Conservation (phyloP, 805 yeast genomes). For the Myxozyma nipponensis region DNA sequence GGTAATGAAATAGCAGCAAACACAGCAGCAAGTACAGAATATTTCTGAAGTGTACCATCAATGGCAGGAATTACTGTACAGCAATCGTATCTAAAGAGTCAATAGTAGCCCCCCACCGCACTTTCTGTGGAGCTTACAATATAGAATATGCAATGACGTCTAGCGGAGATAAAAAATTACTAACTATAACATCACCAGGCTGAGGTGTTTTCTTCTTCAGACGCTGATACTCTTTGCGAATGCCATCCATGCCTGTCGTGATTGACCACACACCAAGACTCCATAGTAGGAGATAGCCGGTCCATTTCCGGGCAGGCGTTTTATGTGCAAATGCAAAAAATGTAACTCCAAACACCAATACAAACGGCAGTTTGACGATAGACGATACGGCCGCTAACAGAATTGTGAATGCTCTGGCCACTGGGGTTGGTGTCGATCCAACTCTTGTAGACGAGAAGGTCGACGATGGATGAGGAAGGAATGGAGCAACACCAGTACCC, state of each 20-base stretch:
- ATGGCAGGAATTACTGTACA: slow-evolving; percentile 43
- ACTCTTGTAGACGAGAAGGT: slow-evolving; percentile 8
- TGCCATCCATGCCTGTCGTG: slow-evolving; percentile 48
- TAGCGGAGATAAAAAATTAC: slow-evolving; percentile 57
- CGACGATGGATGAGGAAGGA: slow-evolving; percentile 50
- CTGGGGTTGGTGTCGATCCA: slow-evolving; percentile 24
- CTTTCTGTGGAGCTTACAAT: slow-evolving; percentile 11
- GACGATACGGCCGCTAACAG: slow-evolving; percentile 36
- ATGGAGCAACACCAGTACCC: slow-evolving; percentile 92
- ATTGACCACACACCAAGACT: slow-evolving; percentile 33
- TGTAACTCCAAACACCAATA: not conserved
- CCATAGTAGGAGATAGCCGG: slow-evolving; percentile 27
- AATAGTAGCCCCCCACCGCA: not conserved
- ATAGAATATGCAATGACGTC: slow-evolving; percentile 45
- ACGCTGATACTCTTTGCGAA: slow-evolving; percentile 40
- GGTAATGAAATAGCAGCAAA: slow-evolving; percentile 23
- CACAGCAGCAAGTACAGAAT: slow-evolving; percentile 7
- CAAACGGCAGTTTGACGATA: slow-evolving; percentile 15
- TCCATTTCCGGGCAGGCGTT: not conserved
- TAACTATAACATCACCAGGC: slow-evolving; percentile 49
- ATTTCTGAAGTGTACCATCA: slow-evolving; percentile 34
- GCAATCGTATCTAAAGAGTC: slow-evolving; percentile 34
- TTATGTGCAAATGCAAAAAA: not conserved
- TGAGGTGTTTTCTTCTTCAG: slow-evolving; percentile 40
- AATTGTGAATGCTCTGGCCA: slow-evolving; percentile 25